Evolutionary conservation across 192 early-diverging fungal genomes (phyloP), one percentile per base, ranked within the genome.

Genomic region (Chytriomyces sp.): DNA sequence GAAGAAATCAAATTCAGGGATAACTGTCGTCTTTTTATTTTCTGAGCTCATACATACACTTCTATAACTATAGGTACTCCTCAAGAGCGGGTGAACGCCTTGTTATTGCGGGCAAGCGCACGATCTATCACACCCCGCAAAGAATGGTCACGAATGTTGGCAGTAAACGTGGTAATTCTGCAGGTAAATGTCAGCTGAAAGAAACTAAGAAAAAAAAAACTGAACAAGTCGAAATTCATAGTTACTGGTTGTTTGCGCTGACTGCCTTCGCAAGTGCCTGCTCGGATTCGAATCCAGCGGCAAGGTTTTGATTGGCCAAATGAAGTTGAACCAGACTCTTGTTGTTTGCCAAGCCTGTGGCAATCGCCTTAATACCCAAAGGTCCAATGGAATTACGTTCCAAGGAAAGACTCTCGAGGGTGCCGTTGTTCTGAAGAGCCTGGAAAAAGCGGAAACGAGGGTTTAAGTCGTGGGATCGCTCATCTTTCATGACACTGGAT

Each of bases 61-160:
- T 35, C 35, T 35, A 35, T 35, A 35, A 35, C 35, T 35, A 35
- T 35, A 35, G 35, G 35, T 35, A 35, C 35, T 35, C 35, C 35
- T 35, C 4, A 35, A 35, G 35, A 35, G 35, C 35, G 35, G 1
- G 35, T 35, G 35, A 4, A 35, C n/a, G n/a, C 71, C n/a, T 72
- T 78, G 47, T 80, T 79, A 60, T 79, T 79, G 67, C 78, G 80
- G 18, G 78, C 53, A 7, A 79, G 45, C 26, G 77, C 74, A 47
- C 78, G 78, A 75, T 79, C 78, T 13, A 79, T 61, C 49, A 64
- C 53, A 8, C 72, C 72, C 53, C 78, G 63, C 18, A 78, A 79
- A 35, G 78, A 66, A 23, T 68, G 26, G 48, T 79, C 75, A 44
- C 78, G 61, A 43, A 79, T 79, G 18, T 49, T 45, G 46, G 50